These are phyloP conservation scores for Viola pubescens DNA, from an alignment of 441 rosid species.

Conservation along the genomic window DNA sequence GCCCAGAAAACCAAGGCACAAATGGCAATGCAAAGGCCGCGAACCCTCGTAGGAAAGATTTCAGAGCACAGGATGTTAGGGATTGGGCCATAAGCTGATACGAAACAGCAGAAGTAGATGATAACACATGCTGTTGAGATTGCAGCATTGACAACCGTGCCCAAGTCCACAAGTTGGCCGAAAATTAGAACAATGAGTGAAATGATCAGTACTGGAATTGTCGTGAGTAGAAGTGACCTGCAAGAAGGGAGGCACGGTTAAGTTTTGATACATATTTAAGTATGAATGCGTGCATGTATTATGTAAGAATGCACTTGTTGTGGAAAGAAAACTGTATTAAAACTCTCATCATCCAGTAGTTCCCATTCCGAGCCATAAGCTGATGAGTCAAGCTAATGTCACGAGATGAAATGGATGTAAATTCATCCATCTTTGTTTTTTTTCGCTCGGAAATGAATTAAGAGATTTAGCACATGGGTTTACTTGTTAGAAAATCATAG, in stretches of 20 bases:
- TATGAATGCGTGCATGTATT: neutral
- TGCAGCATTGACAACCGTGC: slow-evolving; percentile 50
- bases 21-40: slow-evolving; percentile 88
- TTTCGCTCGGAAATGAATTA: neutral
- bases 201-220: slow-evolving; percentile 65
- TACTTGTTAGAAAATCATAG: neutral
- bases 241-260: slow-evolving; percentile 11
- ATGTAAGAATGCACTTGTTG: no score
- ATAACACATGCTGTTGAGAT: slow-evolving; percentile 72
- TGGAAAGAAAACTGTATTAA: no score
- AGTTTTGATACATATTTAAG: neutral
- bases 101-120: slow-evolving; percentile 86
- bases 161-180: slow-evolving; percentile 36
- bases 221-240: slow-evolving; percentile 74
- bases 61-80: slow-evolving; percentile 93
- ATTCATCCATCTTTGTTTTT: no score
- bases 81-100: slow-evolving; percentile 86
- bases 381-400: no score
- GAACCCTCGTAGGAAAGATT: slow-evolving; percentile 97
- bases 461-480: neutral
- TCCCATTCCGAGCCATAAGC: no score
- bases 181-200: slow-evolving; percentile 59
- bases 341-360: no score
- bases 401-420: no score
- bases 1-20: slow-evolving; percentile 87